These are phyloP conservation scores for Pythium periplocum DNA, from an alignment of 352 stramenopile genomes.

Conservation along the genomic window DNA sequence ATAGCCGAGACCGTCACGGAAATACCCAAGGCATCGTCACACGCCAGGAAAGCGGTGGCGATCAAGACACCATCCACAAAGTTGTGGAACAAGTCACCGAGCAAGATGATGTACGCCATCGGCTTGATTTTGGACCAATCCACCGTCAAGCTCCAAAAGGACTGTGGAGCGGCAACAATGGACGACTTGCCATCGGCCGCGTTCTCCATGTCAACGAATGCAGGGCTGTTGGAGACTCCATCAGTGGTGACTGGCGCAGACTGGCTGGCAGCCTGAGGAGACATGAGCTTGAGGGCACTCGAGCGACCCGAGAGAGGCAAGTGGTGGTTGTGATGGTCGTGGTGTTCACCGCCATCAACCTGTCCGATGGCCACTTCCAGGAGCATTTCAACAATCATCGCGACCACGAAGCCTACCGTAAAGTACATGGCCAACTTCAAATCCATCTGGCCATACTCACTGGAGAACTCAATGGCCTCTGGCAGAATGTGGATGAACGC, in stretches of 20 bases:
- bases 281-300: conserved; percentile 21
- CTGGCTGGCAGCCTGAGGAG: not conserved
- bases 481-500: conserved; percentile 76
- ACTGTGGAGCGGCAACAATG: conserved; percentile 15
- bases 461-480: conserved; percentile 64
- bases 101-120: conserved; percentile 62
- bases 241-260: not conserved
- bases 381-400: conserved; percentile 50
- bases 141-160: conserved; percentile 24
- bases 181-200: conserved; percentile 14
- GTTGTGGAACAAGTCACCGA: conserved; percentile 88
- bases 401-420: conserved; percentile 58
- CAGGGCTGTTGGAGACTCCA: conserved; percentile 4
- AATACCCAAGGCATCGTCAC: conserved; percentile 33
- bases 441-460: conserved; percentile 44
- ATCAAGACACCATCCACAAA: conserved; percentile 85
- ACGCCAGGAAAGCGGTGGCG: conserved; percentile 45
- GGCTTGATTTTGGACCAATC: conserved; percentile 38
- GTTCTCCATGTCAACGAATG: conserved; percentile 21
- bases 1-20: conserved; percentile 67
- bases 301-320: conserved; percentile 6
- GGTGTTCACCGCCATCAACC: conserved; percentile 20
- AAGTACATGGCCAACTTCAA: conserved; percentile 53
- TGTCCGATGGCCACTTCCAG: conserved; percentile 34
- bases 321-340: conserved; percentile 20